A percentile compares a stretch with the other conserved stretches of the same genome.
These are phyloP conservation scores for Syzygium aqueum DNA, from an alignment of 345 rosid genomes.

Conservation along the genomic window DNA sequence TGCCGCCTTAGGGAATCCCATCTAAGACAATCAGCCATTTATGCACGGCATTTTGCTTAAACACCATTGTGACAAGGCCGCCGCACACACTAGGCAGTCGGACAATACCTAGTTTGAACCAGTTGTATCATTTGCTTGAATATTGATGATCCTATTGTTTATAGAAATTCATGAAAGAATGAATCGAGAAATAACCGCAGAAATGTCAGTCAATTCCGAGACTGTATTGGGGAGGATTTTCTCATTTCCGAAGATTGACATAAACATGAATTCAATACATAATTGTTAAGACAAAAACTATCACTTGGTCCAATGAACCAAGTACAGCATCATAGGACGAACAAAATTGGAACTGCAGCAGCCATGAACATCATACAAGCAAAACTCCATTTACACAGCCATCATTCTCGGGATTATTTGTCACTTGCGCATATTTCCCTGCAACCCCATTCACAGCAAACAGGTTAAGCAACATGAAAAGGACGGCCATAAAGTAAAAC, in stretches of 20 bases:
- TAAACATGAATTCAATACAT: background rate
- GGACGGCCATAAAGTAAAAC: background rate
- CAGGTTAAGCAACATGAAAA: background rate
- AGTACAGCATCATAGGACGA: background rate
- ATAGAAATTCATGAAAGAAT: background rate
- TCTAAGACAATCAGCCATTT: background rate
- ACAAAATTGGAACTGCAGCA: background rate
- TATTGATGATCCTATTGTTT: background rate
- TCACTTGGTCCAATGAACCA: background rate
- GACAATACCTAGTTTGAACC: background rate
- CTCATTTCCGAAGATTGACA: background rate
- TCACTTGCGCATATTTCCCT: conserved; percentile 96
- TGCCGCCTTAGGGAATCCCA: background rate
- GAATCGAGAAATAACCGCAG: background rate
- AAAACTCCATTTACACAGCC: conserved; percentile 93
- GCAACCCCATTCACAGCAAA: conserved; percentile 10
- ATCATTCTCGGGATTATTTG: conserved; percentile 90
- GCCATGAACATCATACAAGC: conserved; percentile 41
- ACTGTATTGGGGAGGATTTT: background rate
- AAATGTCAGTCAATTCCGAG: background rate
- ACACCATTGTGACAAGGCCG: background rate
- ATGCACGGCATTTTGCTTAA: background rate
- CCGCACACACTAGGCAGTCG: background rate
- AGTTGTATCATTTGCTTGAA: background rate
- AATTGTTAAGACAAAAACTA: background rate